Percentiles rank a stretch among this genome's conserved stretches.
These are phyloP conservation scores for Leishmania major DNA, from an alignment of 208 protist genomes.

Conservation along the genomic window DNA sequence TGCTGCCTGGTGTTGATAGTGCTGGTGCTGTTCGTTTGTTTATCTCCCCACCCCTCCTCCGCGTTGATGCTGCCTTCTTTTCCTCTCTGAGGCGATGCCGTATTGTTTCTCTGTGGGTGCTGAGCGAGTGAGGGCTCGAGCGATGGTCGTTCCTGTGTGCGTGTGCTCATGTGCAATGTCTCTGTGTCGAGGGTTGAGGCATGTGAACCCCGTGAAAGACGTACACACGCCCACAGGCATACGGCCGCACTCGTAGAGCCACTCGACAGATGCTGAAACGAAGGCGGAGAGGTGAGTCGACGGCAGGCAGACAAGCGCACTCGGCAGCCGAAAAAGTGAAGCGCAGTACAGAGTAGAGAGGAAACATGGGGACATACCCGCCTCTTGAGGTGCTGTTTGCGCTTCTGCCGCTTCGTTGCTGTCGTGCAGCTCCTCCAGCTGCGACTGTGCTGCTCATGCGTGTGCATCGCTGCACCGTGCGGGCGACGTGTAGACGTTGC, in stretches of 20 bases:
- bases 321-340: background rate
- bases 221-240: background rate
- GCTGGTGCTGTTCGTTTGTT: background rate
- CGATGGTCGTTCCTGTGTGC: background rate
- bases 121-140: background rate
- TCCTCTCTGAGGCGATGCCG: background rate
- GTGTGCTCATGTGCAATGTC: background rate
- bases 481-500: background rate
- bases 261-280: background rate
- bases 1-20: background rate
- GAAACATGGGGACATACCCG: slow-evolving; percentile 69
- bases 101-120: background rate
- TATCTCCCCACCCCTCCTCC: background rate
- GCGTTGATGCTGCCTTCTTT: background rate
- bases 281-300: background rate
- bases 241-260: background rate
- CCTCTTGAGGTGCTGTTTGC: slow-evolving; percentile 6
- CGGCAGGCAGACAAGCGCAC: background rate
- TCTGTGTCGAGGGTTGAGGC: background rate
- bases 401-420: background rate
- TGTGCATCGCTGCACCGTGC: background rate
- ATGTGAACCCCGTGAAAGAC: background rate
- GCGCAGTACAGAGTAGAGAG: background rate
- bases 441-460: background rate
- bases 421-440: background rate